phyloP scores from a whole-genome alignment of 768 basidiomycete species.

The Leucosporidium scottii region DNA sequence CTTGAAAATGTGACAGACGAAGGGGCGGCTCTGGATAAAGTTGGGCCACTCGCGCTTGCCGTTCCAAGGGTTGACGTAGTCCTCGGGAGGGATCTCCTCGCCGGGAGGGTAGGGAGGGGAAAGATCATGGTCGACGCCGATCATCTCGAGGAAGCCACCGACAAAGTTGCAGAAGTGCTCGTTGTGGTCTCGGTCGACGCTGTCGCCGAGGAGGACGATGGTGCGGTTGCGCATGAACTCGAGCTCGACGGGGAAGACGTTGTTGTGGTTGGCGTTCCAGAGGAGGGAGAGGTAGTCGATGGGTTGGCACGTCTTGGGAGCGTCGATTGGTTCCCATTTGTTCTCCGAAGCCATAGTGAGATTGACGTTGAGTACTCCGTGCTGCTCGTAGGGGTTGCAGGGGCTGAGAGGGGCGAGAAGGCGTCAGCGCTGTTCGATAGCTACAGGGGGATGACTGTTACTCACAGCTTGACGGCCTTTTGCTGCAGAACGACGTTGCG shows the following conservation, averaged over 20 bases:
- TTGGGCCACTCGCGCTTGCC: constrained; percentile 13
- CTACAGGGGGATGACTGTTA: too few species aligned
- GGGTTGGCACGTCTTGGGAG: constrained; percentile 11
- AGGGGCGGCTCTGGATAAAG: constrained; percentile 7
- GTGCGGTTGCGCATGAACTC: constrained; percentile 12
- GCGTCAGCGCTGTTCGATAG: too few species aligned
- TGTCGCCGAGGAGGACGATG: constrained; percentile 20
- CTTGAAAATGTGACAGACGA: constrained; percentile 14
- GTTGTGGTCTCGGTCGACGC: constrained; percentile 23
- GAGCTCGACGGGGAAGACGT: neutral
- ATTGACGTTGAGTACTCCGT: constrained; percentile 24
- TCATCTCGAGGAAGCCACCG: constrained; percentile 18
- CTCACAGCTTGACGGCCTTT: too few species aligned
- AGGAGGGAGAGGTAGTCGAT: constrained; percentile 16
- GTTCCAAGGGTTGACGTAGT: constrained; percentile 6
- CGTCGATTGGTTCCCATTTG: constrained; percentile 17
- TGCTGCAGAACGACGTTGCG: too few species aligned
- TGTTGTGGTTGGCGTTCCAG: neutral
- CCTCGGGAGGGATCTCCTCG: constrained; percentile 9
- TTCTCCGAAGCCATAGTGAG: constrained; percentile 5
- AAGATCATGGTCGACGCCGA: constrained; percentile 5
- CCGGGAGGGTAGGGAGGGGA: constrained; percentile 13
- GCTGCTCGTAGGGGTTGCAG: constrained; percentile 15
- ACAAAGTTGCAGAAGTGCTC: constrained; percentile 13
- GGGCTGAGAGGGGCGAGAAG: too few species aligned